Evolutionary conservation across 805 yeast genomes (phyloP), one percentile per base, ranked within the genome.

Genomic region (Kluyveromyces wickerhamii): DNA sequence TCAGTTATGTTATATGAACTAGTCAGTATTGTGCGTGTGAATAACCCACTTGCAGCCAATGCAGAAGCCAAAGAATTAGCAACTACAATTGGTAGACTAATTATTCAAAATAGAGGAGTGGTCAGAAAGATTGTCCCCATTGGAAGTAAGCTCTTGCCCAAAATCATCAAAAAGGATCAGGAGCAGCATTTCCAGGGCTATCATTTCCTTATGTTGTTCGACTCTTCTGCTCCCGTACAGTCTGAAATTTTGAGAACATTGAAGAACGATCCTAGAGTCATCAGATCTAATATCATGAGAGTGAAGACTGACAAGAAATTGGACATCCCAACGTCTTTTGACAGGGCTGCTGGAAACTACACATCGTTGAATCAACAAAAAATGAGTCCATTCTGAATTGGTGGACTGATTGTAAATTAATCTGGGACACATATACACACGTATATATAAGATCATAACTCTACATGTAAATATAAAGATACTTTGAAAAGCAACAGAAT

Each of bases 1-100:
- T n/a, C n/a, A n/a, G n/a, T n/a, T n/a, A 88, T 88, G 97, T 72
- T 85, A 39, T 88, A 88, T 67, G 96, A 88, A 66, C 66, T 89
- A 27, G 73, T 86, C 41, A 95, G 95, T 29, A 82, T 87, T 42
- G 87, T 95, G 6, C 84, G 96, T 63, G 79, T 79, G 21, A 59
- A 76, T 7, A 77, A 77, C 41, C 77, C 81, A 4, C 51, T 60
- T 31, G 59, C 63, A 13, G 69, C 67, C 11, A 65, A 68, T 23
- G 52, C 65, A 5, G 89, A 81, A 45, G 86, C 87, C 11, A 76
- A 74, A 44, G 81, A 77, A 54, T 52, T 56, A 24, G 69, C 72
- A 15, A 63, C 71, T 5, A 85, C 94, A 1, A 69, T 88, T 19
- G 97, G 97, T 7, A 80, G 76, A 54, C 66, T 86, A 53, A 74